Base-by-base conservation (phyloP, 1,139 yeast species). In the Geotrichum australiense region DNA sequence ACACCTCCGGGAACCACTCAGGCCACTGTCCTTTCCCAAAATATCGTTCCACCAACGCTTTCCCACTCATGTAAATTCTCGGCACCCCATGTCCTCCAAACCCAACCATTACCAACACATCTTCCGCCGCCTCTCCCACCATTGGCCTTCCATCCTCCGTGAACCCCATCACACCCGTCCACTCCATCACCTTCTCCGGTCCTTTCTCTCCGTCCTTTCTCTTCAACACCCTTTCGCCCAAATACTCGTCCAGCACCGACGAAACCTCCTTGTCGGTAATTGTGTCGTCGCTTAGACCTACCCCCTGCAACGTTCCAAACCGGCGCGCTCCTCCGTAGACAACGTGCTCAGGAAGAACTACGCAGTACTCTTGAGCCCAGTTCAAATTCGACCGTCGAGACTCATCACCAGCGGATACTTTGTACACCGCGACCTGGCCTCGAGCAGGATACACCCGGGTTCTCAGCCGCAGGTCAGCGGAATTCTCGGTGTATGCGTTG, bases 61-160 rank as follows among this genome's bases (percentile, higher is more conserved):
- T 46, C 5, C 58, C 60, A 4, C 53, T 36, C 28, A 53, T 28
- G 37, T 56, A 67, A 27, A 69, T 65, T 40, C 74, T 54, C 22
- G 73, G 72, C 72, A 70, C 69, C 16, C 74, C 74, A 49, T 70
- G 74, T 5, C 74, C 74, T 20, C 64, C 62, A 53, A 66, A 70
- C 1, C 74, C 74, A 4, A 70, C 72, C 41, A 61, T 54, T 5
- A 68, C 59, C 44, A 52, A 64, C 10, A 58, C 50, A 37, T 55
- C 55, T 26, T 51, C 47, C 37, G 57, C 54, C 32, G n/a, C 11
- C 12, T 29, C 21, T 14, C 70, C 70, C 11, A 66, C 66, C 37
- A 55, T 55, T 7, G 70, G 71, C 23, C 53, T 49, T 1, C 45
- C 52, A 43, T 65, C 69, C 20, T 52, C 50, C 1, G 69, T 51